Base-by-base conservation (phyloP, 2,329 filamentous ascomycete species). In the Colletotrichum tropicale region DNA sequence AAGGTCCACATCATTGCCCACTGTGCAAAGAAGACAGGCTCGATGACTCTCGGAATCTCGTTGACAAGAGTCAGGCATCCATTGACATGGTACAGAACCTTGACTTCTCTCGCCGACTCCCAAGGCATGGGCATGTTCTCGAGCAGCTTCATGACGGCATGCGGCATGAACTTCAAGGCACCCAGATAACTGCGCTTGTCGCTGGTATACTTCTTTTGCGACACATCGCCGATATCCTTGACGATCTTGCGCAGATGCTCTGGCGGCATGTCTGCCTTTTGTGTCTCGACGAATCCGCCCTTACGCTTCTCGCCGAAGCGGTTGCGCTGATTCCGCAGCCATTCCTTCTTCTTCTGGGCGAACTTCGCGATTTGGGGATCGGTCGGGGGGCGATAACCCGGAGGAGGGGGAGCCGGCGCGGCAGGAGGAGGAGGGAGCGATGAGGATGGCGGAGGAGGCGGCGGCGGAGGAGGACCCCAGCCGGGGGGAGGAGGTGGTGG, bases 91-190 rank as follows among this genome's bases (percentile, higher is more conserved):
- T 99, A 99, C 15, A 99, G 89, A 32, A 99, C 97, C 87, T 98
- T 98, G 77, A 99, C 98, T 82, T 99, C 97, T 77, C 96, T 92
- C 30, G 95, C 93, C 73, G 96, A 97, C 87, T 99, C 97, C 97
- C 97, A 99, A 0, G 97, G 97, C 97, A 99, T 99, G 6, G 97
- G 97, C 97, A 99, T 99, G 81, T 99, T 99, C 88, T 99, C 97
- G 72, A 99, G 86, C 28, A 99, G 90, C 88, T 99, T 99, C 87
- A 99, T 87, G 13, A 99, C 97, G 8, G 97, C 97, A 83, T 99
- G 97, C 2, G 97, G 97, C 97, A 99, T 99, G 87, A 98, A 99
- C 87, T 99, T 99, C 78, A 99, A 87, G 38, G 98, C 97, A 77
- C 98, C 98, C 64, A 99, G 90, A 85, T 99, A 99, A 86, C 96